phyloP scores from a whole-genome alignment of 1,284 basidiomycete species.

The Peniophora sp. region DNA sequence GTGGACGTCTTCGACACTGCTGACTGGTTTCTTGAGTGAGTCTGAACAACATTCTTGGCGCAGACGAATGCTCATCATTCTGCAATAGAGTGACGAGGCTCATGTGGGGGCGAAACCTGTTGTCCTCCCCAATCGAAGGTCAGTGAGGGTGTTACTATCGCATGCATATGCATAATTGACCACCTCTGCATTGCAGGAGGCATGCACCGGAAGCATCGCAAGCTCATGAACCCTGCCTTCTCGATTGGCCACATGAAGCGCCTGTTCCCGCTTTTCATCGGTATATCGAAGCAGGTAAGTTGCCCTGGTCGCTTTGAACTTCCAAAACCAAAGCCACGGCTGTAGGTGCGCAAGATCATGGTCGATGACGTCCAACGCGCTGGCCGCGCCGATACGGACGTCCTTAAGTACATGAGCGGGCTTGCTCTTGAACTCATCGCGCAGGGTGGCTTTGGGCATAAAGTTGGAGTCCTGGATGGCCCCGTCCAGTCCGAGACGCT shows the following conservation, averaged over 20 bases:
- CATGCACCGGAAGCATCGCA: constrained; percentile 40
- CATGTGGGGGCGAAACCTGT: constrained; percentile 23
- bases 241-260: constrained; percentile 35
- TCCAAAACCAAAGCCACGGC: background rate
- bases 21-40: constrained; percentile 33
- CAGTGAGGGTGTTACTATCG: background rate
- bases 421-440: constrained; percentile 44
- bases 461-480: constrained; percentile 40
- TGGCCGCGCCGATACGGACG: constrained; percentile 24
- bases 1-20: constrained; percentile 16
- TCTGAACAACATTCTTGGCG: constrained; percentile 2
- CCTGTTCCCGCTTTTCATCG: constrained; percentile 33
- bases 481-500: constrained; percentile 25
- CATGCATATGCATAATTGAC: background rate
- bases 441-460: constrained; percentile 41
- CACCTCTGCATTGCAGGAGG: constrained; percentile 26
- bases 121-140: constrained; percentile 14
- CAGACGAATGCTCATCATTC: constrained; percentile 15
- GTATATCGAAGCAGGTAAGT: background rate
- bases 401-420: constrained; percentile 43
- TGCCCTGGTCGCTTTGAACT: too few species aligned
- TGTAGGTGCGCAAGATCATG: constrained; percentile 5
- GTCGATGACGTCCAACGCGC: constrained; percentile 8
- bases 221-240: constrained; percentile 43
- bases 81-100: constrained; percentile 6